Evolutionary conservation across 345 rosid species (phyloP), one percentile per base, ranked within the genome.

Genomic region (Orychophragmus violaceus): DNA sequence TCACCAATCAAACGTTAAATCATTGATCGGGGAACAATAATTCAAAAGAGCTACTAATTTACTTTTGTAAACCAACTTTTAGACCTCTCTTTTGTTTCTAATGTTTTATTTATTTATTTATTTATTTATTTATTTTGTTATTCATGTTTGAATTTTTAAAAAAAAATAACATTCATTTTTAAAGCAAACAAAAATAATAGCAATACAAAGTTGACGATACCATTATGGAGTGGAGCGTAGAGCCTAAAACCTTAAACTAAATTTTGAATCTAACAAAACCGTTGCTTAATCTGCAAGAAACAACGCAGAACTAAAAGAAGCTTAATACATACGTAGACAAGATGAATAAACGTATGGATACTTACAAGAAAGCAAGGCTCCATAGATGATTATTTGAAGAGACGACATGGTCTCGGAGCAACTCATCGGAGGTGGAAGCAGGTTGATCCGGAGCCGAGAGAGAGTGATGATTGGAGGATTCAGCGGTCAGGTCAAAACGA

Each of bases 291-390:
- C 21, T 41, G 23, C 27, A 59, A 51, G 61, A 11, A 59, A 39
- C 8, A 66, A 42, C 37, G 13, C 7, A 6, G 18, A 32, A 18
- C 25, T 30, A 18, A 35, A 21, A 23, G 19, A 59, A 6, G 33
- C 10, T 19, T 14, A n/a, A 29, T 57, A 35, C 21, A 50, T 55
- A 33, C 6, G 18, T 46, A 5, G 35, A 17, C 2, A 50, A 51
- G 36, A 66, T n/a, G 27, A 28, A 25, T 11, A 61, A 17, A 63
- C 2, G 6, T 22, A 55, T 35, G 62, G 41, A 48, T 59, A 74
- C 96, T 86, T 86, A 86, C 96, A 80, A 55, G 36, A 83, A 79
- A 44, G 85, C 72, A 61, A 83, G 86, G 59, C 72, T 82, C 96
- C 93, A 89, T 9, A 86, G 76, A 28, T 86, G 83, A 53, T 74